These are phyloP conservation scores for Capsicum baccatum DNA, from an alignment of 257 asterid species.

Conservation along the genomic window DNA sequence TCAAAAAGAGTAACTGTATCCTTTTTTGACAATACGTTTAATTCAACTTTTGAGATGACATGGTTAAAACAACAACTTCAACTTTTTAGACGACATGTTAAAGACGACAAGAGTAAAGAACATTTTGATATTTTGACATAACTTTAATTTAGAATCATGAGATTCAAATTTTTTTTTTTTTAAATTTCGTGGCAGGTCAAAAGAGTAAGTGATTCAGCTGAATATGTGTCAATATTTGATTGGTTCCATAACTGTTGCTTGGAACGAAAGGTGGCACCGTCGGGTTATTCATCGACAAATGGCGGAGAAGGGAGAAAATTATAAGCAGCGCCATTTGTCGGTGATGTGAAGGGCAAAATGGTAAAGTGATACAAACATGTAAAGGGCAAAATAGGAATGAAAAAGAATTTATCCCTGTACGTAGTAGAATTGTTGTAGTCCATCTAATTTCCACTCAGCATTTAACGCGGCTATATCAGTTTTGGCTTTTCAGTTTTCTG, in stretches of 20 bases:
- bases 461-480: slow-evolving; percentile 22
- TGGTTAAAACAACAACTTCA: too few relatives aligned
- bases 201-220: background rate
- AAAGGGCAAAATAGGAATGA: background rate
- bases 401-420: background rate
- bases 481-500: slow-evolving; percentile 10
- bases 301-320: background rate
- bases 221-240: background rate
- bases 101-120: too few relatives aligned
- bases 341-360: slow-evolving; percentile 8
- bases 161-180: too few relatives aligned
- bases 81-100: too few relatives aligned
- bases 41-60: too few relatives aligned
- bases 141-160: too few relatives aligned
- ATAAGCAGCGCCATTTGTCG: background rate
- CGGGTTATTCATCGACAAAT: background rate
- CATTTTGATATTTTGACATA: too few relatives aligned
- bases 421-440: slow-evolving; percentile 13
- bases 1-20: too few relatives aligned
- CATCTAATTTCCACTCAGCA: background rate
- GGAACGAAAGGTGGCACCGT: background rate
- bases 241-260: background rate
- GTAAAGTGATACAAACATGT: background rate
- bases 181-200: too few relatives aligned
- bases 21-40: too few relatives aligned